Evolutionary conservation across 192 early-diverging fungal genomes (phyloP).

Genomic region (Backusella tarrabulga): DNA sequence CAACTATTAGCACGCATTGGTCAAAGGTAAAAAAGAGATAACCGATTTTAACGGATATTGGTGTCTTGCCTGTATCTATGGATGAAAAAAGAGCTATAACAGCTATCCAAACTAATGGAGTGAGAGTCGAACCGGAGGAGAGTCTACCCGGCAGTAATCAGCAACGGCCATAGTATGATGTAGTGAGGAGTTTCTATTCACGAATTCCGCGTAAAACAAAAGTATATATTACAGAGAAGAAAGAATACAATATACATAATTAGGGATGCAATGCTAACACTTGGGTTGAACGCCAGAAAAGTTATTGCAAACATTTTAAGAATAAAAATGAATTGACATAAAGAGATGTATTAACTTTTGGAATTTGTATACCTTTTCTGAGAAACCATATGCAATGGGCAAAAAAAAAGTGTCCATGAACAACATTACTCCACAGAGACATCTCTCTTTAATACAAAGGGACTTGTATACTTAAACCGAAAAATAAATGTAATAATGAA

Average conservation of each 20-base stretch:
- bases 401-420: too few species aligned
- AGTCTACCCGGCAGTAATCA: background rate
- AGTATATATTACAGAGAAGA: background rate
- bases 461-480: background rate
- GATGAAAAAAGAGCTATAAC: background rate
- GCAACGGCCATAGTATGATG: background rate
- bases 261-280: background rate
- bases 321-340: background rate
- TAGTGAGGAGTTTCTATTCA: background rate
- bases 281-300: background rate
- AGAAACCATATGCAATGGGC: background rate
- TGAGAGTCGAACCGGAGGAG: background rate
- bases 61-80: background rate
- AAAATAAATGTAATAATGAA: background rate
- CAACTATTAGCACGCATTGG: background rate
- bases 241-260: background rate
- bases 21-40: background rate
- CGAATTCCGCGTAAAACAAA: background rate
- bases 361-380: background rate
- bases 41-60: background rate
- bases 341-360: background rate
- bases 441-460: background rate
- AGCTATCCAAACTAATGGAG: background rate
- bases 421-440: too few species aligned
- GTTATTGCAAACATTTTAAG: background rate